A percentile compares a stretch with the other conserved stretches of the same genome.
These are phyloP conservation scores for Benincasa hispida DNA, from an alignment of 306 rosid species.

Conservation along the genomic window DNA sequence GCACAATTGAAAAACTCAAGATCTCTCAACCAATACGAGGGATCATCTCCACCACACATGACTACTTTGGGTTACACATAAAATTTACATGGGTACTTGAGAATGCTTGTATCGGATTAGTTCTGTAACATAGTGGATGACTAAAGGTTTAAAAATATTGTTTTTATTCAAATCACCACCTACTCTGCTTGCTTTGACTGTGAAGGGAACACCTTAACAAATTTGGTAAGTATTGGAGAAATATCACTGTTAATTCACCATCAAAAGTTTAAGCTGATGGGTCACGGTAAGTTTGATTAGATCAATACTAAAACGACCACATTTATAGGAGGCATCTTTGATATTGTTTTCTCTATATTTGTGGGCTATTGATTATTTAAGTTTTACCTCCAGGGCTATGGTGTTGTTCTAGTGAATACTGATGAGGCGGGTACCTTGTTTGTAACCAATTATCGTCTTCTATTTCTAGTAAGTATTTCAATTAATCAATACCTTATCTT, in stretches of 20 bases:
- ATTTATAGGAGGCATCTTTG: not conserved
- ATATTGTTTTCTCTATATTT: not conserved
- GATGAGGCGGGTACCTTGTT: conserved; percentile 85
- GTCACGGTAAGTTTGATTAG: not conserved
- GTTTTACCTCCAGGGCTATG: conserved; percentile 55
- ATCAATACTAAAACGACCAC: not conserved
- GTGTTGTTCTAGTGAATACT: conserved; percentile 88
- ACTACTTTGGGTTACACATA: not conserved
- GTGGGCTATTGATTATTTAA: conserved; percentile 8
- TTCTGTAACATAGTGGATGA: not conserved
- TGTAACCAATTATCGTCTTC: conserved; percentile 81
- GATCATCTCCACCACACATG: not conserved
- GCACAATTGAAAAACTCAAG: too few relatives aligned
- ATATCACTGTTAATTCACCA: not conserved
- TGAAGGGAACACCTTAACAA: not conserved
- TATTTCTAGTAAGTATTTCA: conserved; percentile 67
- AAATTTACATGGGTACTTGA: not conserved
- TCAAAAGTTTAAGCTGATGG: not conserved
- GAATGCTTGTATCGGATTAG: not conserved
- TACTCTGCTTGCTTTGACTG: not conserved
- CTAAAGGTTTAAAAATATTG: not conserved
- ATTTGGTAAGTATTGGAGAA: not conserved
- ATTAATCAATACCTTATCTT: not conserved
- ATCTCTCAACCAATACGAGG: too few relatives aligned
- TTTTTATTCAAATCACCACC: not conserved